Evolutionary conservation across 164 flowering plant genomes (phyloP).

Genomic region (Santalum album): DNA sequence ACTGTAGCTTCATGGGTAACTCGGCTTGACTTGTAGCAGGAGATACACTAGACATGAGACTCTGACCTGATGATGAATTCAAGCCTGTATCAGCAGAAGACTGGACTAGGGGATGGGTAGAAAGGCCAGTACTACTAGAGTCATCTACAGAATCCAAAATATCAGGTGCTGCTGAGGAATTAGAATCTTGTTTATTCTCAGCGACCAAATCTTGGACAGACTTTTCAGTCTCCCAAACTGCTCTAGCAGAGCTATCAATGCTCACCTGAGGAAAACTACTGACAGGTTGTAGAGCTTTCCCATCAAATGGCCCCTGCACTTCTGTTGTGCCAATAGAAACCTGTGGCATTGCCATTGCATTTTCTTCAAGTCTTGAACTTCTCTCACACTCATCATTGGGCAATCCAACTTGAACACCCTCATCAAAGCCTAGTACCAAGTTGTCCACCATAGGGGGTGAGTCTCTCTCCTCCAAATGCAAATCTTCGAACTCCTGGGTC

Average conservation of each 20-base stretch:
- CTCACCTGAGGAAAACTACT: conserved; percentile 18
- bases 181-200: conserved; percentile 20
- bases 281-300: conserved; percentile 15
- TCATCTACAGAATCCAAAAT: conserved; percentile 18
- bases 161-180: conserved; percentile 19
- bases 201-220: conserved; percentile 24
- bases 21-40: conserved; percentile 39
- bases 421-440: conserved; percentile 67
- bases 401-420: conserved; percentile 66
- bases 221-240: conserved; percentile 28
- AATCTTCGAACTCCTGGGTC: conserved; percentile 42
- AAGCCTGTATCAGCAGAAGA: conserved; percentile 18
- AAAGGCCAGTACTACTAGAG: conserved; percentile 18
- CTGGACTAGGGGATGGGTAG: conserved; percentile 21
- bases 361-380: conserved; percentile 30
- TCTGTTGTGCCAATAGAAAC: conserved; percentile 19
- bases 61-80: conserved; percentile 30
- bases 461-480: conserved; percentile 50
- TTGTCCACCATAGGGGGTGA: conserved; percentile 33
- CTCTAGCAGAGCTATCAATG: conserved; percentile 22
- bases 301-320: conserved; percentile 25
- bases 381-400: conserved; percentile 58
- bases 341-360: conserved; percentile 21
- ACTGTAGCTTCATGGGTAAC: conserved; percentile 67
- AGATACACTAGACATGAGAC: conserved; percentile 27